Base-by-base conservation (phyloP, 75 land plant species). In the Cunninghamia lanceolata region DNA sequence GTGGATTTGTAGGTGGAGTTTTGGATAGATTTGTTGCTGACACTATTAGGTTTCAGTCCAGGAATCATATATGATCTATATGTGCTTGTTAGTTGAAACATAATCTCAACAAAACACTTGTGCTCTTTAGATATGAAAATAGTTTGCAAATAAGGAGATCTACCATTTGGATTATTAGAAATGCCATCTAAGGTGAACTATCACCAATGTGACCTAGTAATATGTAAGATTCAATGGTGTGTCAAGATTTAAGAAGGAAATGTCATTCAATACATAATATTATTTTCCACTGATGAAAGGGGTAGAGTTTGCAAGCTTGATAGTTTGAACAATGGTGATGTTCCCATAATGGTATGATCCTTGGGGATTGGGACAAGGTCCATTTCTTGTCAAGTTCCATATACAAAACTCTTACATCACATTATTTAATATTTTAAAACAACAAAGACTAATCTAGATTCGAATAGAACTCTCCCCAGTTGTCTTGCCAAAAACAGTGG, bases 181-280 rank as follows among this genome's bases (percentile, higher is more conserved):
- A 95, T 91, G 90, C 92, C 89, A 15, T 92, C 93, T 21, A 86
- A 63, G n/a, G 86, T 75, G 89, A 92, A 95, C 82, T 94, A 94
- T 0, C 95, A 0, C 54, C 76, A 54, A 95, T 88, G 40, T 90
- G 82, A 84, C n/a, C n/a, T 82, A 92, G 83, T 88, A 84, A 87
- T 95, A 95, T 28, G 96, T 95, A 35, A 95, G 89, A 86, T 93
- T 91, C 43, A 95, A 87, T 10, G 96, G 96, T 7, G 96, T 95
- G 85, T 87, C 91, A 1, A 94, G 87, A 1, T 86, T 86, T 19
- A 91, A 70, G 70, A 88, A 95, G 9, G 96, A 92, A 38, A 95
- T 90, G 36, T 92, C 92, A 84, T 95, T 95, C 73, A 94, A 93
- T 21, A 89, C 93, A 76, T 91, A 95, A 40, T 94, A 88, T 63